phyloP scores from a whole-genome alignment of 192 early-diverging fungal genomes.

The Backusella macrospora region DNA sequence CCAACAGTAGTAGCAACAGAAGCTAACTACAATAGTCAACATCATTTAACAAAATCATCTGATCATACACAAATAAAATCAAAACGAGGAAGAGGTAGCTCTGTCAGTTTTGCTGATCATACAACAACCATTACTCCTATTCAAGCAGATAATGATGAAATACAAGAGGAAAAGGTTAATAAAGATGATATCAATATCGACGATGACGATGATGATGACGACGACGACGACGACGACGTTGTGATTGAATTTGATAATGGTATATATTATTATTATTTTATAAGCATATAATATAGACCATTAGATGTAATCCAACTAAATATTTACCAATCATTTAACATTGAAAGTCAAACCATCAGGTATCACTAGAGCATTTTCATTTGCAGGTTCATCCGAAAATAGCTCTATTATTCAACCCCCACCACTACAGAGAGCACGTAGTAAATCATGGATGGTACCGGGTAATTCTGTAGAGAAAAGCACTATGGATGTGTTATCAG shows the following conservation, averaged over 20 bases:
- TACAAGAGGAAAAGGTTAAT: neutral
- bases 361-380: neutral
- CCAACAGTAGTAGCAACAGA: slow-evolving; percentile 31
- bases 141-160: slow-evolving; percentile 21
- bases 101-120: slow-evolving; percentile 30
- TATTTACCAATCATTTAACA: neutral
- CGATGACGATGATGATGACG: slow-evolving; percentile 43
- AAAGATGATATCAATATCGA: slow-evolving; percentile 20
- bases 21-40: neutral
- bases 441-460: slow-evolving; percentile 8
- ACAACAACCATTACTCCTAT: neutral
- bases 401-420: neutral
- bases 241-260: slow-evolving; percentile 23
- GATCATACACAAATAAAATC: slow-evolving; percentile 5
- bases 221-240: slow-evolving; percentile 43
- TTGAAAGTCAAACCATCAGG: slow-evolving; percentile 4
- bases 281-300: slow-evolving; percentile 3
- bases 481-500: slow-evolving; percentile 41
- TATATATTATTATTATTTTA: slow-evolving; percentile 5
- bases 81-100: slow-evolving; percentile 20
- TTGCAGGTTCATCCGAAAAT: slow-evolving; percentile 6
- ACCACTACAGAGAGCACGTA: slow-evolving; percentile 6
- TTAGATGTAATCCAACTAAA: neutral
- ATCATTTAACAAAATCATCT: neutral
- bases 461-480: slow-evolving; percentile 13